A percentile compares a stretch with the other conserved stretches of the same genome.
Conservation (phyloP, 2,329 filamentous ascomycete species). For the Aspergillus floridensis region DNA sequence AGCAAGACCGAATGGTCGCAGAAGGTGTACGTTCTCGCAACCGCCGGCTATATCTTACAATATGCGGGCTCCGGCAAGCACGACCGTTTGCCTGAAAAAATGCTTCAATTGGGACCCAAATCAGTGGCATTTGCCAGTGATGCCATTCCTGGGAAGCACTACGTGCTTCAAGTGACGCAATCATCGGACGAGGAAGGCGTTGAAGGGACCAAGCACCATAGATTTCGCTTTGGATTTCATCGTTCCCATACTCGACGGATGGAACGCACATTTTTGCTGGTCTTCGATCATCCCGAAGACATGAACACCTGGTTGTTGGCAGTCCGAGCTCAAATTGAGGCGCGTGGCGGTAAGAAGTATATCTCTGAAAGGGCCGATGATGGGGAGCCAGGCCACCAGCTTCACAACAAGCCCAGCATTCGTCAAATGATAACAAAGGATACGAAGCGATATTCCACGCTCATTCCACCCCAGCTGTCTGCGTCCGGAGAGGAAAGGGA, state of each 20-base stretch:
- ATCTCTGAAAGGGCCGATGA: slow-evolving; percentile 37
- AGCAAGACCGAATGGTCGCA: slow-evolving; percentile 41
- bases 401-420: slow-evolving; percentile 29
- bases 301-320: slow-evolving; percentile 47
- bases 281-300: slow-evolving; percentile 44
- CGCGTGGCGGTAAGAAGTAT: slow-evolving; percentile 46
- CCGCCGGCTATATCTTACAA: slow-evolving; percentile 46
- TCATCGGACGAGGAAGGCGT: slow-evolving; percentile 31
- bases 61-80: slow-evolving; percentile 46
- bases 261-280: slow-evolving; percentile 43
- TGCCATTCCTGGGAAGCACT: slow-evolving; percentile 49
- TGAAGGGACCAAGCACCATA: slow-evolving; percentile 35
- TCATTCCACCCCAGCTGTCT: slow-evolving; percentile 27
- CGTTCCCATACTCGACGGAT: slow-evolving; percentile 33
- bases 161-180: slow-evolving; percentile 48
- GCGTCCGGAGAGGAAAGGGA: slow-evolving; percentile 27
- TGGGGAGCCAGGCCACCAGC: slow-evolving; percentile 25
- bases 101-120: slow-evolving; percentile 44
- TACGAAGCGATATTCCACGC: slow-evolving; percentile 33
- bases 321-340: slow-evolving; percentile 47
- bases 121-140: slow-evolving; percentile 51
- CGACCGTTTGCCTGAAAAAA: slow-evolving; percentile 48
- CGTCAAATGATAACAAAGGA: slow-evolving; percentile 37
- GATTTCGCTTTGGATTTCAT: slow-evolving; percentile 43
- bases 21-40: slow-evolving; percentile 48